Base-by-base conservation (phyloP, 441 rosid species). In the Kokia cookei region DNA sequence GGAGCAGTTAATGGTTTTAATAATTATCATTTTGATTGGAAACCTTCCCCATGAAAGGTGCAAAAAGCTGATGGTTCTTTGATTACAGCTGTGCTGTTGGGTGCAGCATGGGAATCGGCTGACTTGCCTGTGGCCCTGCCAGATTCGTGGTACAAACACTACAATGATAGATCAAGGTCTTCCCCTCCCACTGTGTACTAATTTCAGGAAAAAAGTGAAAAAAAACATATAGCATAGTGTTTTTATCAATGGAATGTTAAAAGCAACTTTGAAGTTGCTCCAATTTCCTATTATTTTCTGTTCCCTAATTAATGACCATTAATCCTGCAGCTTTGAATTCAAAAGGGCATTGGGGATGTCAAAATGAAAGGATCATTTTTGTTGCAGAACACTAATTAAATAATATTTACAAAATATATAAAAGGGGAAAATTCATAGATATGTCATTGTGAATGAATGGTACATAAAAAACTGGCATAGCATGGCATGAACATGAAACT, bases 11-110 rank as follows among this genome's bases (percentile, higher is more conserved):
- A 88, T 37, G 92, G 94, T 81, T 93, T 82, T 76, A 88, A 68
- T 86, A 93, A 93, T 89, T 83, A 87, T 74, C 98, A 85, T 65
- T 89, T 86, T 80, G 97, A 93, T 78, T 96, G 98, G 97, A 91
- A 87, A 77, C 86, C 86, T 43, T 82, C 92, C 51, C 88, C 93
- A 7, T 90, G 81, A 87, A 66, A 27, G 43, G 69, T 27, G 19
- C 17, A 40, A 2, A 53, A 57, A 57, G 59, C 82, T 70, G 77
- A 71, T 70, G 55, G 60, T 76, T 65, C 32, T 43, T 76, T 67
- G 81, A 68, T 71, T 71, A 69, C 68, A 71, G 82, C 85, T 40
- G 43, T 78, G 83, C 87, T 78, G 81, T 79, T 64, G 43, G 80
- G 62, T 68, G 83, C 85, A 65, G 87, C 74, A 17, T 47, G 82